Base-by-base conservation (phyloP, 768 basidiomycete species). In the Russula lepida region DNA sequence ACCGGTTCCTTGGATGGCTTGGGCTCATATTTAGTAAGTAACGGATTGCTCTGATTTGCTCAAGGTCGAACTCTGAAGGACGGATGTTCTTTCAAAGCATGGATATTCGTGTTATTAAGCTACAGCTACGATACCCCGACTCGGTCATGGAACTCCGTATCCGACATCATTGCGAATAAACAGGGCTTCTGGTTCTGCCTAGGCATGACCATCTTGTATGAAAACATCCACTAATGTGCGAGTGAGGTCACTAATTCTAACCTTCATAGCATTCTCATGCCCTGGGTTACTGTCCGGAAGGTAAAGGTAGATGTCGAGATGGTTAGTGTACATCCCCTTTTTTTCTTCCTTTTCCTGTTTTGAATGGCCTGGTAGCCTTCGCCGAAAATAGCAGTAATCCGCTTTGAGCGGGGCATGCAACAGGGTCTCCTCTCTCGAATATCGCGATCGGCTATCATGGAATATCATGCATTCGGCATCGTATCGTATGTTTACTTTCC, bases 331-430 rank as follows among this genome's bases (percentile, higher is more conserved):
- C 12, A 17, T 52, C 25, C 27, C 13, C 56, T 17, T 21, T 51
- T 35, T 50, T 15, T 3, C 7, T 46, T 9, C 15, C 30, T 27
- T 30, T 27, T 25, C 13, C 15, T 12, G 15, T 23, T 33, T 56
- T 56, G 19, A 51, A 15, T 47, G 50, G 32, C 50, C 61, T 2
- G 37, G 44, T 66, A 89, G 87, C 88, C 88, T 30, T 90, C 88
- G 17, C 77, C 84, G 19, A 90, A 89, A 70, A 88, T 88, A 7
- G 89, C 87, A 6, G 78, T 91, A 62, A 77, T 91, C 67, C 85
- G 87, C 33, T 89, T 91, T 73, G 77, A 83, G 71, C 83, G 88
- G 67, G 88, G 89, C 54, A 90, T 91, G 87, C 88, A 89, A 69
- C 89, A 90, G 70, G 88, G 88, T 59, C 77, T 91, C 30, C 77